Percentiles rank a stretch among this genome's conserved stretches.
Evolutionary conservation across 1,284 basidiomycete species (phyloP).

Genomic region (Entoloma clypeatum): DNA sequence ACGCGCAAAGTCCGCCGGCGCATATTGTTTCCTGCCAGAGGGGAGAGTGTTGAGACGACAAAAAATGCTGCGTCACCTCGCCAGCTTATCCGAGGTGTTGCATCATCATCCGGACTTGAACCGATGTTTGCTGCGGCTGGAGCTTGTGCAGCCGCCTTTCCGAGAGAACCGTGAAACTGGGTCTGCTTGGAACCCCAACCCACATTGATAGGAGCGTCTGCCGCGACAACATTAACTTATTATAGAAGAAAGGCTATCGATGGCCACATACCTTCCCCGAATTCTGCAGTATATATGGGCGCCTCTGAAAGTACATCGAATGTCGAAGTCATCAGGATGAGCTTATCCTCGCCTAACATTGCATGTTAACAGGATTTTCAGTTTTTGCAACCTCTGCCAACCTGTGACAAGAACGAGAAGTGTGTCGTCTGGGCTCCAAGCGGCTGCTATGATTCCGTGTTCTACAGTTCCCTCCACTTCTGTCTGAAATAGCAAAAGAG

Average conservation of each 20-base stretch:
- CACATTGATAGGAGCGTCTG: constrained; percentile 89
- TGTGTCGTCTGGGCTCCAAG: constrained; percentile 91
- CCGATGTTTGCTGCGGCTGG: constrained; percentile 41
- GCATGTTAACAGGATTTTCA: background rate
- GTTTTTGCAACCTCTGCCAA: constrained; percentile 25
- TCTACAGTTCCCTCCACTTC: constrained; percentile 88
- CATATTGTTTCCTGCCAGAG: constrained; percentile 21
- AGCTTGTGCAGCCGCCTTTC: constrained; percentile 79
- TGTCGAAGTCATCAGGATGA: constrained; percentile 85
- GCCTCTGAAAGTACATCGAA: constrained; percentile 88
- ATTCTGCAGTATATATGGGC: constrained; percentile 69
- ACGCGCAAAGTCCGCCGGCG: constrained; percentile 65
- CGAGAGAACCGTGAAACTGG: constrained; percentile 96
- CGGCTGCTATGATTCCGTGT: constrained; percentile 76
- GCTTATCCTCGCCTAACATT: constrained; percentile 65
- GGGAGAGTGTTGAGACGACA: constrained; percentile 71
- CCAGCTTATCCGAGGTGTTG: constrained; percentile 80
- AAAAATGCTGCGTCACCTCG: constrained; percentile 91
- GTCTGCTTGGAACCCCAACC: constrained; percentile 98
- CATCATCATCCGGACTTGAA: constrained; percentile 71
- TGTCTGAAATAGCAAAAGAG: constrained; percentile 35
- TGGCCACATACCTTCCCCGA: constrained; percentile 70
- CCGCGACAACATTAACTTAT: background rate
- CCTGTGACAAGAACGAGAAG: constrained; percentile 79
- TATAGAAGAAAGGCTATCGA: constrained; percentile 2